Evolutionary conservation across 2,329 filamentous ascomycete genomes (phyloP), one percentile per base, ranked within the genome.

Genomic region (Hymenoscyphus albidus): DNA sequence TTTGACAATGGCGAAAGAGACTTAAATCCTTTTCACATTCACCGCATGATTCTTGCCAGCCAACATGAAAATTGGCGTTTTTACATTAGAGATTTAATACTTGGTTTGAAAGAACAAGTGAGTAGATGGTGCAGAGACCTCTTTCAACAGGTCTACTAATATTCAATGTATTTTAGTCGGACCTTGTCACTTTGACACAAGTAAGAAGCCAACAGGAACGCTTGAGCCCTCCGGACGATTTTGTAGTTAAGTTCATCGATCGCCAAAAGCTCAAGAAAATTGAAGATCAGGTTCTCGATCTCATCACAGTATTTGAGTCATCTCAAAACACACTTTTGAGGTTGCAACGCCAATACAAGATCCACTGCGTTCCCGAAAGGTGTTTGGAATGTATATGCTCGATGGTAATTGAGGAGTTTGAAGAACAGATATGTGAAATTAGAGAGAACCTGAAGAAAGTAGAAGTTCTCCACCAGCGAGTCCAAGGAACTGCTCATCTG

Each of bases 241-340:
- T 65, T 38, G 14, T n/a, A 9, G 27, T 67, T 7, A 65, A 66
- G n/a, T 69, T 69, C 32, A 18, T 65, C 5, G 67, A 69, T 40
- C 63, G 65, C 3, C 67, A 69, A 51, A 40, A 58, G 18, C 32
- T 67, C 1, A 66, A 66, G 32, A 59, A 61, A 39, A 64, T 66
- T 10, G 67, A 69, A 44, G 67, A 69, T n/a, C 66, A 67, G 39
- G 35, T 67, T 10, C 44, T 69, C 9, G 67, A 69, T 40, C 56
- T 69, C 5, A 14, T 57, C 0, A 63, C 65, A 4, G 59, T 69
- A 7, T 67, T 69, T 18, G 65, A 66, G 13, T 67, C 64, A 3
- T n/a, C 65, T 2, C 31, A 58, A 3, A 58, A 65, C n/a, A 69
- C 67, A 2, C 16, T 67, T 3, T 59, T 54, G 3, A 62, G 65